These are phyloP conservation scores for Paraurostyla sp. DNA, from an alignment of 73 alveolate genomes.

Conservation along the genomic window DNA sequence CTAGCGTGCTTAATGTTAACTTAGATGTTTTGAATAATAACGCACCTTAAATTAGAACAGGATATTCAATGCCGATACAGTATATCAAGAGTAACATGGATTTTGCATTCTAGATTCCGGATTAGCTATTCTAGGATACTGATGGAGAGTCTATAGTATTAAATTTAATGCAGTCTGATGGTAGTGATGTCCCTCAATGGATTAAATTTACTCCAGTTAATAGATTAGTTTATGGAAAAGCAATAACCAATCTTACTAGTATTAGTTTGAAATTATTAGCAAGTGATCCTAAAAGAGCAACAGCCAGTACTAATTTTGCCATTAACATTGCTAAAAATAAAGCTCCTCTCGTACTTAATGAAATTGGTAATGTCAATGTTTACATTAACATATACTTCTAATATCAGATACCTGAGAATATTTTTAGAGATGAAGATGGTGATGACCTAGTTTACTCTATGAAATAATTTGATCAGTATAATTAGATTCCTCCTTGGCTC, in stretches of 20 bases:
- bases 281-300: constrained; percentile 32
- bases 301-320: background rate
- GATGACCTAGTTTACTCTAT: background rate
- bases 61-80: background rate
- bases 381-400: constrained; percentile 22
- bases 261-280: background rate
- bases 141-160: constrained; percentile 24
- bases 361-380: background rate
- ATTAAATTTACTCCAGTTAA: constrained; percentile 37
- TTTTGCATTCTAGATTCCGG: constrained; percentile 27
- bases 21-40: background rate
- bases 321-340: background rate
- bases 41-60: constrained; percentile 11
- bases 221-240: constrained; percentile 25
- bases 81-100: background rate
- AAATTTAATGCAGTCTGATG: background rate
- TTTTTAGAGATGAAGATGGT: constrained; percentile 53
- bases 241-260: background rate
- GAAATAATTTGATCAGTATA: background rate
- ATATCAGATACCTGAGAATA: constrained; percentile 10
- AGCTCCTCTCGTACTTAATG: constrained; percentile 13
- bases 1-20: background rate
- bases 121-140: background rate
- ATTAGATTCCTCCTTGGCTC: constrained; percentile 25
- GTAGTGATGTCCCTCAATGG: constrained; percentile 36